phyloP scores from a whole-genome alignment of 352 stramenopile species.

The Phytophthora pistaciae region DNA sequence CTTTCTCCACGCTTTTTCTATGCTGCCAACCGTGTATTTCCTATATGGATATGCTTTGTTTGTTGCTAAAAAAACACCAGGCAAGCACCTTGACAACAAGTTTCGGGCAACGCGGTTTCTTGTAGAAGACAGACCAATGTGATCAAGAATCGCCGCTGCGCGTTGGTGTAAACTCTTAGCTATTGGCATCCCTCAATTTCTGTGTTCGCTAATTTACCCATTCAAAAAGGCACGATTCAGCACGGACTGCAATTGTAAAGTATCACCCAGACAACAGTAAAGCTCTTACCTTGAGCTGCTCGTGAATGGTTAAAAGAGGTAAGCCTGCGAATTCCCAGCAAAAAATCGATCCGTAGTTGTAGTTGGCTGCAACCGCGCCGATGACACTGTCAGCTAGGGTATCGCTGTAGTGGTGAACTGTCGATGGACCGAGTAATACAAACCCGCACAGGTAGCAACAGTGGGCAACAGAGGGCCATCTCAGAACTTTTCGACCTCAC shows the following conservation, averaged over 20 bases:
- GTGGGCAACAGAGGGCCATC: conserved; percentile 71
- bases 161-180: not conserved
- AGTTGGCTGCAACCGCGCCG: conserved; percentile 39
- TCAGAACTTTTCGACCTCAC: conserved; percentile 51
- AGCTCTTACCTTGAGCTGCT: conserved; percentile 32
- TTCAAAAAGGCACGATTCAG: not conserved
- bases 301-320: conserved; percentile 45
- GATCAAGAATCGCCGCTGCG: not conserved
- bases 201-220: not conserved
- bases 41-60: too few species aligned
- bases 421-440: conserved; percentile 71
- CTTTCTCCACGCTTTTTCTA: not conserved
- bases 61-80: too few species aligned
- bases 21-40: not conserved
- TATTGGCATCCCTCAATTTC: not conserved
- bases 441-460: conserved; percentile 64
- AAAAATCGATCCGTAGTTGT: conserved; percentile 70
- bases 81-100: too few species aligned
- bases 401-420: conserved; percentile 82
- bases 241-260: not conserved
- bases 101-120: not conserved
- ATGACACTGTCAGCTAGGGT: conserved; percentile 62
- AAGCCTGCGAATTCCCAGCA: conserved; percentile 51
- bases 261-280: not conserved
- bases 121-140: not conserved